Percentiles rank a stretch among this genome's conserved stretches.
Conservation (phyloP, 2,329 filamentous ascomycete genomes). For the Fusarium kyushuense region DNA sequence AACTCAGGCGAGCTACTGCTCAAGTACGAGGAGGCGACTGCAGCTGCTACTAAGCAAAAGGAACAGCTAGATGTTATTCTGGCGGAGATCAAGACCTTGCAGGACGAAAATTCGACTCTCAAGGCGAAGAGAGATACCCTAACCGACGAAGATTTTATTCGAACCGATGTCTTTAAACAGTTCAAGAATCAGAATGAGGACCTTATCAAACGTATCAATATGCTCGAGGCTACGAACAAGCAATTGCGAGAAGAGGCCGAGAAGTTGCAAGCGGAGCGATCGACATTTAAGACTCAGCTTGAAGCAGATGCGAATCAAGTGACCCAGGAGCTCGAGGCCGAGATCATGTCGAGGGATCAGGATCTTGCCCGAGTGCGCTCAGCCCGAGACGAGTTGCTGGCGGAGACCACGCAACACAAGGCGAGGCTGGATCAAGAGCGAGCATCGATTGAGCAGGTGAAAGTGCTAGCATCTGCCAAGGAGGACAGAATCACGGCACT, state of each 20-base stretch:
- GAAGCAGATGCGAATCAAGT: conserved; percentile 82
- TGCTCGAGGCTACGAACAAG: conserved; percentile 88
- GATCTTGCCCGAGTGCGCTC: conserved; percentile 89
- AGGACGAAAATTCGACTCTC: conserved; percentile 82
- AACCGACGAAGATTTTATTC: conserved; percentile 92
- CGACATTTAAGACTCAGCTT: conserved; percentile 81
- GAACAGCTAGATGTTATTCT: conserved; percentile 86
- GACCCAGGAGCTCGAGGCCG: conserved; percentile 82
- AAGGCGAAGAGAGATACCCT: conserved; percentile 76
- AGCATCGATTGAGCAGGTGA: conserved; percentile 76
- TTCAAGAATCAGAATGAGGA: conserved; percentile 93
- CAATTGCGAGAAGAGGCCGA: conserved; percentile 87
- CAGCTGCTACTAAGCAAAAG: conserved; percentile 84
- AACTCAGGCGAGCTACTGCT: conserved; percentile 76
- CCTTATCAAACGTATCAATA: conserved; percentile 90
- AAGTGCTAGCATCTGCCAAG: conserved; percentile 82
- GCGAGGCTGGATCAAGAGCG: conserved; percentile 82
- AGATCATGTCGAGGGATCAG: conserved; percentile 82
- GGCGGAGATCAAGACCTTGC: conserved; percentile 77
- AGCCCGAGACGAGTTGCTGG: conserved; percentile 84
- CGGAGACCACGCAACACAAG: conserved; percentile 84
- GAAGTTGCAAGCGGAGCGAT: conserved; percentile 86
- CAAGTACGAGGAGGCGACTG: conserved; percentile 81
- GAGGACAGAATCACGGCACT: conserved; percentile 84
- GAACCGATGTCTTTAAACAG: conserved; percentile 93